Base-by-base conservation (phyloP, 2,329 filamentous ascomycete species). In the Colletotrichum echinochloae region DNA sequence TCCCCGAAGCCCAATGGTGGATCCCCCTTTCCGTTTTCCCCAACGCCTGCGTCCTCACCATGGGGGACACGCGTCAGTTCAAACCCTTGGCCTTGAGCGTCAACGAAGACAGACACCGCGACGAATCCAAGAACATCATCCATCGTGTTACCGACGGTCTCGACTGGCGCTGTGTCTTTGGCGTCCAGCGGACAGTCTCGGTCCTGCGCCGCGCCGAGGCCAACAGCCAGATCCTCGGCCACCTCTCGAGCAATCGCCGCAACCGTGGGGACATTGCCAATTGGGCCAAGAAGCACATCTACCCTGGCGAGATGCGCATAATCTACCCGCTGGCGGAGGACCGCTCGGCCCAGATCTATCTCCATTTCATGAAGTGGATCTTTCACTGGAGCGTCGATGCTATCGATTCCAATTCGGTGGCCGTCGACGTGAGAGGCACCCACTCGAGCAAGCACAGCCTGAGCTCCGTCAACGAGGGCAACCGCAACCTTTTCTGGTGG, bases 1-100 rank as follows among this genome's bases (percentile, higher is more conserved):
- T 69, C 9, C 60, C 66, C 3, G 66, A 69, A 37, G 37, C 52
- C 30, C 60, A 60, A 12, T 69, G 51, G 52, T 69, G 66, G 66
- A 69, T 69, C 16, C 52, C 66, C 8, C 12, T 69, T 6, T 39
- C 62, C 0, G 26, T 26, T 2, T 65, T 69, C 23, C 60, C 52
- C 2, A 46, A 65, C 23, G 52, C 60, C 2, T 23, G 46, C 20
- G 46, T 69, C 2, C 26, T 69, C 5, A 65, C 20, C 3, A 48
- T 59, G 48, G 66, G 66, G 16, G 66, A 69, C 54, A 65, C 48
- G n/a, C 33, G 35, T 30, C 61, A 65, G 26, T 65, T 65, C 46
- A 65, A 37, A 18, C 61, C 66, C 28, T 12, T 59, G 54, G 51
- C 66, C 7, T 23, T 30, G 23, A 69, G 60, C 30, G 39, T 62